phyloP scores from a whole-genome alignment of 768 basidiomycete species.

The Mycena metata region DNA sequence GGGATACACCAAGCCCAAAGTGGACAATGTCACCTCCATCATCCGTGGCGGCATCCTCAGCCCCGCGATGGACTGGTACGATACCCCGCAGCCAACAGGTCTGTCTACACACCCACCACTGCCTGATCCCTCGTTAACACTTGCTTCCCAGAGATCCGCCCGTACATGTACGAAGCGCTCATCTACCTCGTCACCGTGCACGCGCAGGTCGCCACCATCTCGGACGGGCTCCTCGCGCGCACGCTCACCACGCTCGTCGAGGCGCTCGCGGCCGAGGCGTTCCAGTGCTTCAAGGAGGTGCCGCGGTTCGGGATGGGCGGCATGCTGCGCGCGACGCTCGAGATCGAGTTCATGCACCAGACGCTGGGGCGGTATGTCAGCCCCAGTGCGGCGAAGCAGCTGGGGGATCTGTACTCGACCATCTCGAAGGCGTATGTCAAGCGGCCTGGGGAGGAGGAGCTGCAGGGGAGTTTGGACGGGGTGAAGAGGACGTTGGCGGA shows the following conservation, averaged over 20 bases:
- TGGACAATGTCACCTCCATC: conserved; percentile 73
- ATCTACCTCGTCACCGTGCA: conserved; percentile 93
- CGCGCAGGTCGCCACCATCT: conserved; percentile 86
- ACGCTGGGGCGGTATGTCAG: conserved; percentile 92
- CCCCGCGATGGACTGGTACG: conserved; percentile 91
- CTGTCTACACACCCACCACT: conserved; percentile 38
- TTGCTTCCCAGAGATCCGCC: conserved; percentile 79
- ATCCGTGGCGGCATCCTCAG: conserved; percentile 86
- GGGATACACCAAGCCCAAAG: conserved; percentile 87
- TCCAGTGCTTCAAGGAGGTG: conserved; percentile 89
- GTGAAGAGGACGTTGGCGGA: conserved; percentile 93
- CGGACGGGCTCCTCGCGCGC: conserved; percentile 86
- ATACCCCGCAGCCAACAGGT: conserved; percentile 94
- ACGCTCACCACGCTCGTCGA: conserved; percentile 85
- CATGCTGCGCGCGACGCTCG: conserved; percentile 97
- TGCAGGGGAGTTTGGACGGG: conserved; percentile 89
- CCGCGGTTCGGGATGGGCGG: conserved; percentile 97
- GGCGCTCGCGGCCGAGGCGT: conserved; percentile 84
- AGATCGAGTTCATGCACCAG: conserved; percentile 99
- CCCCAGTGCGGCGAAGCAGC: conserved; percentile 80
- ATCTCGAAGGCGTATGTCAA: conserved; percentile 95
- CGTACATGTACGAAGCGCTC: conserved; percentile 92
- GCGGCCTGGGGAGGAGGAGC: conserved; percentile 85
- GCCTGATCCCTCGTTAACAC: not conserved
- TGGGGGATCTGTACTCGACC: conserved; percentile 93